Evolutionary conservation across 805 yeast genomes (phyloP), one percentile per base, ranked within the genome.

Genomic region (Cyberlindnera maritima): DNA sequence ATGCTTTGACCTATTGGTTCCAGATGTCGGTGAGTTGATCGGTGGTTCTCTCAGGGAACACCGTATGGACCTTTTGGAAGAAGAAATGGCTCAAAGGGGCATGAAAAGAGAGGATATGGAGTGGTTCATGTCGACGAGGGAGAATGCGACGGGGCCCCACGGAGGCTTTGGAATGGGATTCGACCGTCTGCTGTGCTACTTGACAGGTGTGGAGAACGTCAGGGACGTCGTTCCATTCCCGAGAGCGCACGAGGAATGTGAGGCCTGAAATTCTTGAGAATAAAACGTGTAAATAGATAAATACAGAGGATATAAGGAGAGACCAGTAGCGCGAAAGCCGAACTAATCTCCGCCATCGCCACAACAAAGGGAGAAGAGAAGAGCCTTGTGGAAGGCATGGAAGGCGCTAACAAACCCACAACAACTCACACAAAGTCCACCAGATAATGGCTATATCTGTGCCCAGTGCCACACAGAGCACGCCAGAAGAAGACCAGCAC

Each of bases 151-250:
- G 2, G 83, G 83, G 19, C 96, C 97, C 0, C 98, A 92, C 62
- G 99, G 99, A 40, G 99, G 99, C 0, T 94, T 85, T 66, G 99
- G 99, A 0, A 71, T 94, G 72, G 99, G 99, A 0, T 80, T 91
- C 55, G 99, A 94, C 64, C 71, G 99, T 49, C 67, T 94, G 26
- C 64, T 94, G 14, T 80, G 85, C 45, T 91, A 83, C 55, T 67
- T 90, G 46, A 74, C 82, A 8, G 89, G 83, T 3, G 72, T 84
- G 17, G 91, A 84, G 26, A 94, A 91, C 61, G 80, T 94, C 36
- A 76, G 87, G 55, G 99, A 94, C 58, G 86, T 87, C 9, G 82
- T 88, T 19, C 88, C 96, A 2, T 91, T 92, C 62, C 91, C 96
- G 2, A 71, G 99, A 54, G 79, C 85, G 40, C 83, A 81, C 19